Conservation (phyloP, 177 flowering plant genomes). For the Viscum album region DNA sequence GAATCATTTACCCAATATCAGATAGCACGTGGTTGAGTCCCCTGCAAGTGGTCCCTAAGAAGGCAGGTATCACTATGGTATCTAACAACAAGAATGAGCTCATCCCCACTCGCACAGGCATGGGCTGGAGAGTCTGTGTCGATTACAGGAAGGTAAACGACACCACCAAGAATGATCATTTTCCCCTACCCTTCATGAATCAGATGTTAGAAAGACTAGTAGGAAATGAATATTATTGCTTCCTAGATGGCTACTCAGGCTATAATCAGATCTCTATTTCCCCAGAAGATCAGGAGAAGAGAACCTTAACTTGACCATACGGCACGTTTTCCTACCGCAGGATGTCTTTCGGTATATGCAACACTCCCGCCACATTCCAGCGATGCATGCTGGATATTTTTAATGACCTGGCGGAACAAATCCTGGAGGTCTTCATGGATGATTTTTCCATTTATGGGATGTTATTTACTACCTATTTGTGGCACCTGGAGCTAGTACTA, state of each 20-base stretch:
- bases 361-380: neutral
- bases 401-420: neutral
- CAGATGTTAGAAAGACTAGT: neutral
- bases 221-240: neutral
- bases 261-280: neutral
- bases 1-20: neutral
- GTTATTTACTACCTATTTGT: neutral
- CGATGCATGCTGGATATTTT: neutral
- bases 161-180: neutral
- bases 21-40: neutral
- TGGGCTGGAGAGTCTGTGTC: neutral
- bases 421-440: neutral
- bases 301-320: neutral
- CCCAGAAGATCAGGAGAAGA: constrained; percentile 1
- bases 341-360: neutral
- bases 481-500: neutral
- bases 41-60: neutral
- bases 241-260: neutral
- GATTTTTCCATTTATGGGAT: neutral
- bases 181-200: neutral
- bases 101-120: neutral
- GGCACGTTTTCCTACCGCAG: neutral
- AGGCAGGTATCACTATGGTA: neutral
- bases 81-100: neutral
- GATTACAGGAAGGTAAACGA: neutral